Percentiles rank a stretch among this genome's conserved stretches.
Conservation (phyloP, 768 basidiomycete species). For the Mrakia hoshinonis region DNA sequence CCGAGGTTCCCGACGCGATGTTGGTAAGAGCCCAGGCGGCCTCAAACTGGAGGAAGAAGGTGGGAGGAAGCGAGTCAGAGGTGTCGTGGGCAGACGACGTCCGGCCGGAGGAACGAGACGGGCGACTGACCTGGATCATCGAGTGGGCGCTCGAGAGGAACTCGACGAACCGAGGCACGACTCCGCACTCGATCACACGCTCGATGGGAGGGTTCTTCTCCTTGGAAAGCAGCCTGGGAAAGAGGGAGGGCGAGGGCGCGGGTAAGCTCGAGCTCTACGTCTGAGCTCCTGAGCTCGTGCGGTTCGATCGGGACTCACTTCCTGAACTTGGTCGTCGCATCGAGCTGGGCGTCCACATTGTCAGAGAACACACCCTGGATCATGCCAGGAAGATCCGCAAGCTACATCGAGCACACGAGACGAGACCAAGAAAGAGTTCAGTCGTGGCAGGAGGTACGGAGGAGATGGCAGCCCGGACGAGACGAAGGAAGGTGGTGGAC, state of each 20-base stretch:
- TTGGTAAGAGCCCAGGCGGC: constrained; percentile 97
- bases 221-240: constrained; percentile 68
- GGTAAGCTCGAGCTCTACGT: background rate
- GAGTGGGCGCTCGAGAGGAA: constrained; percentile 58
- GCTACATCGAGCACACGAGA: constrained; percentile 42
- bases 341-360: constrained; percentile 81
- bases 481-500: constrained; percentile 4
- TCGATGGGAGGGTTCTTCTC: constrained; percentile 99
- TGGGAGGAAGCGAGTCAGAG: background rate
- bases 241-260: background rate
- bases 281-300: background rate
- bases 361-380: constrained; percentile 85
- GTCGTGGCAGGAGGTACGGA: background rate
- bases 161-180: constrained; percentile 93
- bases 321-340: constrained; percentile 96
- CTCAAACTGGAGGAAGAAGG: constrained; percentile 58
- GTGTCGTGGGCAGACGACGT: background rate
- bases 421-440: background rate
- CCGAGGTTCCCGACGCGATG: constrained; percentile 95
- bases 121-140: constrained; percentile 45
- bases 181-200: constrained; percentile 87
- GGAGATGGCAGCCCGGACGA: background rate
- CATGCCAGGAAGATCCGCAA: constrained; percentile 64
- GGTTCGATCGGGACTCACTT: constrained; percentile 46
- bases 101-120: background rate